phyloP scores from a whole-genome alignment of 495 filamentous ascomycete species.

The Podospora pseudoanserina region DNA sequence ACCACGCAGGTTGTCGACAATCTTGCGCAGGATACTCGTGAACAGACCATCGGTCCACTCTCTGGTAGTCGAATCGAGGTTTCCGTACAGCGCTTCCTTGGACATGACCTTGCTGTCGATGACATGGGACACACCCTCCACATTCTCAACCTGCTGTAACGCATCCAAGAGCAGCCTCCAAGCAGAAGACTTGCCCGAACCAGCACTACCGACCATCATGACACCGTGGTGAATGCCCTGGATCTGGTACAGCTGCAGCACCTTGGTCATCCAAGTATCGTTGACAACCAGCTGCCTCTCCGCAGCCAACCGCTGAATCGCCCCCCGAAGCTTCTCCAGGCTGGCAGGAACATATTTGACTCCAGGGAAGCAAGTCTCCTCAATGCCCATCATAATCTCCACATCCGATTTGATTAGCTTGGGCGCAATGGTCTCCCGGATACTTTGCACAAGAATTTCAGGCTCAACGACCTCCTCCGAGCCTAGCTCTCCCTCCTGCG shows the following conservation, averaged over 20 bases:
- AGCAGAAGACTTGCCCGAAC: slow-evolving; percentile 88
- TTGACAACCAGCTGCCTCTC: slow-evolving; percentile 83
- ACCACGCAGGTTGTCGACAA: slow-evolving; percentile 96
- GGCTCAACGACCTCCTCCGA: slow-evolving; percentile 79
- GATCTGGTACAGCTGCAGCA: slow-evolving; percentile 94
- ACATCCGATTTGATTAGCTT: slow-evolving; percentile 93
- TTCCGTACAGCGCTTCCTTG: slow-evolving; percentile 94
- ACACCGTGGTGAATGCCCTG: slow-evolving; percentile 97
- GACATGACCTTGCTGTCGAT: slow-evolving; percentile 99
- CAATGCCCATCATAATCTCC: slow-evolving; percentile 78
- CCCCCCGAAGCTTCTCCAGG: slow-evolving; percentile 68
- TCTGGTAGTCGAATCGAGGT: slow-evolving; percentile 88
- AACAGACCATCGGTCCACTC: slow-evolving; percentile 99
- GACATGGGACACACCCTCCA: slow-evolving; percentile 93
- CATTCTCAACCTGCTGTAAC: slow-evolving; percentile 80
- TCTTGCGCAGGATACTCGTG: slow-evolving; percentile 95
- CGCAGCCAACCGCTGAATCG: slow-evolving; percentile 75
- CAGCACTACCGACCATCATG: slow-evolving; percentile 98
- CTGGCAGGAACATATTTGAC: slow-evolving; percentile 89
- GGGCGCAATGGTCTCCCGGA: slow-evolving; percentile 96
- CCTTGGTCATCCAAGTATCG: slow-evolving; percentile 94
- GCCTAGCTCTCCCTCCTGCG: slow-evolving; percentile 52
- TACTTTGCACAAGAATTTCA: slow-evolving; percentile 98
- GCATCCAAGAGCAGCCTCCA: slow-evolving; percentile 96
- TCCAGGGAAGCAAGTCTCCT: slow-evolving; percentile 83